Conservation (phyloP, 192 early-diverging fungal genomes). For the Glomus cerebriforme region DNA sequence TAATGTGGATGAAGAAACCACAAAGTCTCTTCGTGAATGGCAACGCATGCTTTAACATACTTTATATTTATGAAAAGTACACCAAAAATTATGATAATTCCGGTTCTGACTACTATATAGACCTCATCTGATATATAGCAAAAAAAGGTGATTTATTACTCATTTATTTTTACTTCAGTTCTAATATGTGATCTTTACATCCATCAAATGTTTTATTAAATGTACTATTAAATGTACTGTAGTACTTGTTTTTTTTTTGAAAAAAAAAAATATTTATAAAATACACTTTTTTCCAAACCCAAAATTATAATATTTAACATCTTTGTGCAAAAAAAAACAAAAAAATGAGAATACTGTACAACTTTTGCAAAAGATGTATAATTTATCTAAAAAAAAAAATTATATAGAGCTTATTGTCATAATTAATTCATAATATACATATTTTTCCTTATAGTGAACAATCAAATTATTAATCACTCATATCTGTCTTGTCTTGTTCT, state of each 20-base stretch:
- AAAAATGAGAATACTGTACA: slow-evolving; percentile 14
- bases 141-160: no score
- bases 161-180: background rate
- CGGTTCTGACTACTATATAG: no score
- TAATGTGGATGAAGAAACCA: no score
- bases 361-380: slow-evolving; percentile 13
- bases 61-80: no score
- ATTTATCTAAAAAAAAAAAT: background rate
- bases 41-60: no score
- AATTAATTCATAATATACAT: background rate
- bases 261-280: no score
- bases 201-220: background rate
- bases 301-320: background rate
- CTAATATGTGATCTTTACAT: background rate
- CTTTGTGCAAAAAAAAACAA: background rate
- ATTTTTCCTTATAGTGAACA: background rate
- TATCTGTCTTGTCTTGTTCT: background rate
- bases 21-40: no score
- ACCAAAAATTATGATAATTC: no score
- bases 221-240: background rate
- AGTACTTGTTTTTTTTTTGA: background rate
- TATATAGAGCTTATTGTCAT: background rate
- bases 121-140: no score
- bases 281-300: background rate
- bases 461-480: no score